Conservation (phyloP, 23 red algal species). For the Gracilaria vermiculophylla region DNA sequence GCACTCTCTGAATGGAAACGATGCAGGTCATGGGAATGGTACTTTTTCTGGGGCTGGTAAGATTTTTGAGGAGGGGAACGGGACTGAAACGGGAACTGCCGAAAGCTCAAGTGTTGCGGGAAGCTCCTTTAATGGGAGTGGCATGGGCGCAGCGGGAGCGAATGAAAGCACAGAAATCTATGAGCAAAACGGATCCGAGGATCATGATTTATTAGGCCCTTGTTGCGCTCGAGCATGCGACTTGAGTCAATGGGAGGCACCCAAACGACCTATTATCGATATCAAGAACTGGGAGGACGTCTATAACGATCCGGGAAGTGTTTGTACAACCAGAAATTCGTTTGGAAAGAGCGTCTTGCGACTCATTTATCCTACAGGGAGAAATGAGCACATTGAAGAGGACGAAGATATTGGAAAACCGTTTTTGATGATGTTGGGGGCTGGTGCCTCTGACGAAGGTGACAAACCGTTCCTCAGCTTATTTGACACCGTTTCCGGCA, state of each 20-base stretch:
- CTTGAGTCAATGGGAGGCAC: slow-evolving; percentile 50
- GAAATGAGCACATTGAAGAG: slow-evolving; percentile 14
- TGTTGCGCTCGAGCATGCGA: slow-evolving; percentile 44
- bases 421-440: slow-evolving; percentile 68
- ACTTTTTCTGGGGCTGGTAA: neutral
- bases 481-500: slow-evolving; percentile 62
- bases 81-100: neutral
- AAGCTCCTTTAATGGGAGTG: neutral
- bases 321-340: slow-evolving; percentile 63
- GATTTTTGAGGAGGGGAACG: neutral
- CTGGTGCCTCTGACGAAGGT: slow-evolving; percentile 86
- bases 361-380: slow-evolving; percentile 58
- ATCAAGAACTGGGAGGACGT: slow-evolving; percentile 91
- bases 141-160: neutral
- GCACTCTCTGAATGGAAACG: neutral
- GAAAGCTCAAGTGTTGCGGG: neutral
- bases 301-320: slow-evolving; percentile 81
- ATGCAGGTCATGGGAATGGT: neutral
- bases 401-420: slow-evolving; percentile 33
- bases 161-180: neutral
- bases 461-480: slow-evolving; percentile 76
- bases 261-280: slow-evolving; percentile 59
- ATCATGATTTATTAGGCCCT: slow-evolving; percentile 8
- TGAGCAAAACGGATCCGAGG: neutral
- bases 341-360: slow-evolving; percentile 77